Evolutionary conservation across 2,329 filamentous ascomycete genomes (phyloP), one percentile per base, ranked within the genome.

Genomic region (Drechslerella stenobrocha): DNA sequence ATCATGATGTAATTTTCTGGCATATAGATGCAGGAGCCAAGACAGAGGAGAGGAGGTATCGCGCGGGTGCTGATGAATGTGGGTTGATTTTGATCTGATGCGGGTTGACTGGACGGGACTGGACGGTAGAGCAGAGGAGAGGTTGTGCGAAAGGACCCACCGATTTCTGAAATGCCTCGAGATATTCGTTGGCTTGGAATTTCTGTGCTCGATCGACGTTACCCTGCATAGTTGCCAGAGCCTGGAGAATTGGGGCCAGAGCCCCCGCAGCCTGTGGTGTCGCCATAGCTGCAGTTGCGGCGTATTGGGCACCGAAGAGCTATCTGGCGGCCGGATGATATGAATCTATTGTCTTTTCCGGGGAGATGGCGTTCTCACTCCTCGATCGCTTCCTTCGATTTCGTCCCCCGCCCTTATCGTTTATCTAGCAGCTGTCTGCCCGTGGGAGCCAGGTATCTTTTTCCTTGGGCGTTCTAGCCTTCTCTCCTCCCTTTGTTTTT

Each of bases 141-240:
- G 55, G 63, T 67, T 67, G 55, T 67, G 63, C 63, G 63, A 69
- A 58, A 69, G 51, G 65, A 83, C 87, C 73, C 78, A 96, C 92
- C 77, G 93, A 97, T 84, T 98, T 98, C 83, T 98, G 93, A 78
- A 97, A 98, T 73, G 85, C 86, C 78, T 95, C 89, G 67, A 98
- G 82, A 76, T 87, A 98, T 76, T 92, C 86, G 76, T 96, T 91
- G 66, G 90, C 91, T 77, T 90, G 87, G 76, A 87, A 87, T 81
- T 97, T 97, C 75, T 88, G 84, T 71, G 87, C 83, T 74, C 87
- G 84, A 75, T 92, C 85, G 72, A 85, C 87, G 78, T 87, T 88
- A 76, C 90, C 82, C 75, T 84, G 87, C 91, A 98, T 96, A 70
- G 91, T 93, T 75, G 86, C 84, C 78, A 97, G 86, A 70, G 92